Percentiles rank a stretch among this genome's conserved stretches.
phyloP scores from a whole-genome alignment of 352 stramenopile species.

The Lagenidium giganteum region DNA sequence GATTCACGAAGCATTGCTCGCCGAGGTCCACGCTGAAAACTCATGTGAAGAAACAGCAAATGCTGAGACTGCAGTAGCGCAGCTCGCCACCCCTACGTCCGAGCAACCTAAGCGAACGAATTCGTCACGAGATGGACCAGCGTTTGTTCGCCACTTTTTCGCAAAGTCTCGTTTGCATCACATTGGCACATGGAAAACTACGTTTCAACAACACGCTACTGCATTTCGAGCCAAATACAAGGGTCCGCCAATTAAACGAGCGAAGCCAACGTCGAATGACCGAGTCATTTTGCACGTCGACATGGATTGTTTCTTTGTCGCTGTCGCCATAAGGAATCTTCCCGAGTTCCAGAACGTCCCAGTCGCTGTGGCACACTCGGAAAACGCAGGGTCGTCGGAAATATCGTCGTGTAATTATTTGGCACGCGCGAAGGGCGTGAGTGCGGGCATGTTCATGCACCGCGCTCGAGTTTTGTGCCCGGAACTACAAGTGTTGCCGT shows the following conservation, averaged over 20 bases:
- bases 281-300: slow-evolving; percentile 94
- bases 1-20: slow-evolving; percentile 6
- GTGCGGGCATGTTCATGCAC: slow-evolving; percentile 94
- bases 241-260: slow-evolving; percentile 29
- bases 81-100: background rate
- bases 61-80: background rate
- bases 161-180: slow-evolving; percentile 82
- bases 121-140: slow-evolving; percentile 63
- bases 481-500: slow-evolving; percentile 90
- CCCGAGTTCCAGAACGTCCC: slow-evolving; percentile 70
- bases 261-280: slow-evolving; percentile 24
- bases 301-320: slow-evolving; percentile 98
- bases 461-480: slow-evolving; percentile 88
- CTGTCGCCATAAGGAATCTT: slow-evolving; percentile 83
- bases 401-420: slow-evolving; percentile 96
- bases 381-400: slow-evolving; percentile 76
- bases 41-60: too few relatives aligned
- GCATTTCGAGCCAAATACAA: slow-evolving; percentile 67
- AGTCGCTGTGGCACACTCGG: slow-evolving; percentile 89
- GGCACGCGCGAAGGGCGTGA: slow-evolving; percentile 86
- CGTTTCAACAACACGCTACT: slow-evolving; percentile 59
- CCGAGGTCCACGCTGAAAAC: background rate
- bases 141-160: slow-evolving; percentile 79
- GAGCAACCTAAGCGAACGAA: slow-evolving; percentile 23
- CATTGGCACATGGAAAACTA: slow-evolving; percentile 74